Evolutionary conservation across 495 filamentous ascomycete genomes (phyloP), one percentile per base, ranked within the genome.

Genomic region (Halenospora varia): DNA sequence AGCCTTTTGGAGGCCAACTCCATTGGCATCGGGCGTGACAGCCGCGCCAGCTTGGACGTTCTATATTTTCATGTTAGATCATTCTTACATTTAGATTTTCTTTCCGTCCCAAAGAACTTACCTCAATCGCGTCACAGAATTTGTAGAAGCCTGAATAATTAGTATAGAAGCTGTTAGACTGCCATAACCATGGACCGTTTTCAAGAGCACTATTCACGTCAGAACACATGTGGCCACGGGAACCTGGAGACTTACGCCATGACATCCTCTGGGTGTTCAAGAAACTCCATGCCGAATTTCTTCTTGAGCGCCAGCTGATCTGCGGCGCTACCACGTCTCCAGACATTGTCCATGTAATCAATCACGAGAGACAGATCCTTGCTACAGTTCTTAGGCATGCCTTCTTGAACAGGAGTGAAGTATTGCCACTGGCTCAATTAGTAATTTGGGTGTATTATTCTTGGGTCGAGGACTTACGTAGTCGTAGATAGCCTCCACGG

Each of bases 361-460:
- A 87, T 71, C 11, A 87, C 79, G 13, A 71, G 67, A 40, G 66
- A 65, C 19, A 88, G 57, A 59, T 88, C 85, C 8, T 56, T 64
- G 60, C 76, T 82, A 72, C 86, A 89, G 71, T 89, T 89, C 66
- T 73, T 63, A 0, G 86, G 77, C 67, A 83, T 86, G 0, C 80
- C 83, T 51, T 82, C 71, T 57, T 81, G 76, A 22, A 86, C 73
- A n/a, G 84, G 84, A 3, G 70, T 68, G 65, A 87, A 88, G 59
- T 88, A 88, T 69, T 79, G 76, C 83, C 83, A 88, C 56, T 62
- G n/a, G 17, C 25, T 18, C 1, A 17, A 63, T 68, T 17, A 8
- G 11, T n/a, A n/a, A n/a, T 9, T 9, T 15, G 42, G n/a, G 13
- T 6, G 4, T n/a, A 3, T 8, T 4, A 45, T 20, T n/a, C 18